Base-by-base conservation (phyloP, 768 basidiomycete genomes). In the Termitomyces sp. region DNA sequence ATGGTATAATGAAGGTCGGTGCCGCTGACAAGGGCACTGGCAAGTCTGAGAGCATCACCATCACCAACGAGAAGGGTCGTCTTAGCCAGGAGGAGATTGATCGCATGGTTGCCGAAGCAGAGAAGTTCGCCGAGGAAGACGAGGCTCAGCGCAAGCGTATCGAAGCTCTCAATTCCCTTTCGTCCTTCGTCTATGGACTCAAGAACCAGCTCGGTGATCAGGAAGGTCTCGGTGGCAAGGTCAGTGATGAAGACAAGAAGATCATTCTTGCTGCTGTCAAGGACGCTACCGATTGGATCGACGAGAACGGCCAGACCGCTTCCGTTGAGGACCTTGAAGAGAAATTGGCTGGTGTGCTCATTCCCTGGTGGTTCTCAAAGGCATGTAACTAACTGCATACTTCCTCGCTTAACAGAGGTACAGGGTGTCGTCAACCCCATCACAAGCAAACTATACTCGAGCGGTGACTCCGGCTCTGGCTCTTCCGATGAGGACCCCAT, bases 11-110 rank as follows among this genome's bases (percentile, higher is more conserved):
- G 88, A 96, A 93, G 75, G 94, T 98, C 56, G 83, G 83, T 49
- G 96, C 94, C 12, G 83, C 90, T 40, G 95, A 97, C 74, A 96
- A 96, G 90, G 94, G 91, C 74, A 96, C 87, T 73, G 91, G 91
- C 69, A 95, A 95, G 76, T 87, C 88, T 0, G 87, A 91, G 74
- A 89, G 86, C 47, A 93, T 96, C 74, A 95, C 92, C 43, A 98
- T 97, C 78, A 95, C 86, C 68, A 97, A 97, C 77, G 94, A 96
- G 75, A 96, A 95, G 80, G 94, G 93, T 49, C 92, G 96, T 78
- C 86, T 94, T 29, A 84, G 81, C 51, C 87, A 89, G 66, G 92
- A 94, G 63, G 92, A 97, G 63, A 96, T 97, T 63, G 95, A 97
- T 70, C 91, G 94, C 63, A 97, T 96, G 95, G 91, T 97, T 59